Evolutionary conservation across 164 flowering plant genomes (phyloP).

Genomic region (Chimonanthus salicifolius): DNA sequence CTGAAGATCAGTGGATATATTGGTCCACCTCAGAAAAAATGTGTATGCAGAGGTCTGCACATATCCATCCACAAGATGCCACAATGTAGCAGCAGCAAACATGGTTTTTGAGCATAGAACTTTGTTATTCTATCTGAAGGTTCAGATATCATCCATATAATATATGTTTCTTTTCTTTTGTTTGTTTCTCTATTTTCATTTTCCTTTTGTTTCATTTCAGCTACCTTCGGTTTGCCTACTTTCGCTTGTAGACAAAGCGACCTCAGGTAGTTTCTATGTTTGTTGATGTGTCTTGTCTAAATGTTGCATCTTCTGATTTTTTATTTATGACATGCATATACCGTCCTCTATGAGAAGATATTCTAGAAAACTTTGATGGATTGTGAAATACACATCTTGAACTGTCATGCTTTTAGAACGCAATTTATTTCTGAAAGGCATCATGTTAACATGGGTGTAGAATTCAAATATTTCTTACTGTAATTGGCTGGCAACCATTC

Average conservation of each 20-base stretch:
- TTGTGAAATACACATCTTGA: background rate
- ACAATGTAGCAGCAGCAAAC: background rate
- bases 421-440: background rate
- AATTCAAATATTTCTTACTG: too few relatives aligned
- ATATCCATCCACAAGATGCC: background rate
- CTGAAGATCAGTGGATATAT: background rate
- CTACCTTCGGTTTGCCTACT: background rate
- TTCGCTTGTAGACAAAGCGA: background rate
- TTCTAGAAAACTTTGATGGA: background rate
- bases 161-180: background rate
- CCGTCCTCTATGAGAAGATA: background rate
- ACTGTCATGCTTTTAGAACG: too few relatives aligned
- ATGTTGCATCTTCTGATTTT: background rate
- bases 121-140: background rate
- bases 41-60: background rate
- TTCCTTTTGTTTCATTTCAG: background rate
- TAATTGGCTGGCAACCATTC: background rate
- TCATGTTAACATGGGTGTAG: background rate
- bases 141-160: background rate
- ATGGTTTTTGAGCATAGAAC: background rate
- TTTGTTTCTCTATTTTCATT: background rate
- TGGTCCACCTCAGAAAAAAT: background rate
- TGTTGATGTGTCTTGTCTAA: background rate
- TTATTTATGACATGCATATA: background rate
- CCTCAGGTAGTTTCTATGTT: constrained; percentile 1